Conservation (phyloP, 192 early-diverging fungal species). For the Rhizophlyctis rosea region DNA sequence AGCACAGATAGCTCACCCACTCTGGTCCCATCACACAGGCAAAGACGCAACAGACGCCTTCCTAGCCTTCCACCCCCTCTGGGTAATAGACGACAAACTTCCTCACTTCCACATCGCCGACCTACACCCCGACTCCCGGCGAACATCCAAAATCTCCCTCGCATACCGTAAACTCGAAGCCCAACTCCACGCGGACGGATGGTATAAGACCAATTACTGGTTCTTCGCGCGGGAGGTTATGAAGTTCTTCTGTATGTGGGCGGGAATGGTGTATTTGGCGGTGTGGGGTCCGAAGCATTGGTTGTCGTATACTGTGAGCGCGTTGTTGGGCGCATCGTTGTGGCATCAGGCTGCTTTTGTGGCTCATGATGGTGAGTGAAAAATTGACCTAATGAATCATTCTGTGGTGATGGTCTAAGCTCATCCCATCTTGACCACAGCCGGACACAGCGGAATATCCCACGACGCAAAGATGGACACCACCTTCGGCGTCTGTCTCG, state of each 20-base stretch:
- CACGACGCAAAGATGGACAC: conserved; percentile 71
- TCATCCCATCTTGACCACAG: no score
- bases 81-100: conserved; percentile 72
- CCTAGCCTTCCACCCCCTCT: conserved; percentile 76
- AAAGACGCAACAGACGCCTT: conserved; percentile 89
- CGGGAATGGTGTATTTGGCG: conserved; percentile 25
- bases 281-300: conserved; percentile 22
- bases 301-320: conserved; percentile 27
- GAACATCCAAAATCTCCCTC: conserved; percentile 18
- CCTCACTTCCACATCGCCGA: conserved; percentile 80
- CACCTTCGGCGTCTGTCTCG: conserved; percentile 78
- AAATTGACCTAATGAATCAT: not conserved
- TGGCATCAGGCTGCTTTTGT: conserved; percentile 89
- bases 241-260: conserved; percentile 40
- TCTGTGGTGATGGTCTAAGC: no score
- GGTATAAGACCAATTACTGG: conserved; percentile 61
- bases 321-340: conserved; percentile 33
- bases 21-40: no score
- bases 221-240: conserved; percentile 51
- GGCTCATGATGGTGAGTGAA: conserved; percentile 73
- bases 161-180: conserved; percentile 67
- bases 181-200: conserved; percentile 56
- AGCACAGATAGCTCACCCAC: not conserved
- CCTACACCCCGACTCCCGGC: conserved; percentile 32
- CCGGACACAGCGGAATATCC: conserved; percentile 93